Base-by-base conservation (phyloP, 306 rosid genomes). In the Acacia acuminata region DNA sequence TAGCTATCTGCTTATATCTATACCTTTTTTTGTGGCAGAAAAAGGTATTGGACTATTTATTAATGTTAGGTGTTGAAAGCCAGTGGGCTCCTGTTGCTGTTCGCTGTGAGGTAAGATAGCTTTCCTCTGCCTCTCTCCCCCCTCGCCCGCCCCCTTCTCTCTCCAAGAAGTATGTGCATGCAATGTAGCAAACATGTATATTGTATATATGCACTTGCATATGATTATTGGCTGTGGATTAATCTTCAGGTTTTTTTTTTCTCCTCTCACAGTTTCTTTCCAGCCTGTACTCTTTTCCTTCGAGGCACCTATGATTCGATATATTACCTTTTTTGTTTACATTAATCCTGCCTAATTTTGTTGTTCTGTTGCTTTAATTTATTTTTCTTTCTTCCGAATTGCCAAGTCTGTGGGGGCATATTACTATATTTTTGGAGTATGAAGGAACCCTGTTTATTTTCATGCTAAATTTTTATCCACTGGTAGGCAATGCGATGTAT, bases 71-170 rank as follows among this genome's bases (percentile, higher is more conserved):
- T 79, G 91, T 94, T 80, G 98, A 94, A 85, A 93, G 94, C 88
- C 98, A 89, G 83, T 93, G 98, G 98, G 97, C 93, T 44, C 98
- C 98, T 30, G 94, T 93, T 79, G 83, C 91, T 51, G 89, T 94
- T 56, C 97, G 94, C 50, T 93, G 95, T 80, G 87, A 81, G 84
- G 98, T 94, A 86, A 84, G 91, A 80, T 82, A 50, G 48, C 81
- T 75, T 75, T 5, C 68, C 66, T 45, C 74, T 73, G 71, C 44
- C 51, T 0, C 80, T 38, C 47, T 0, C 20, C 58, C 2, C 20
- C n/a, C n/a, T n/a, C n/a, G n/a, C n/a, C n/a, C n/a, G n/a, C n/a
- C n/a, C 58, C 20, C 8, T 51, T 73, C 36, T 50, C 51, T 43
- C 36, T 38, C 71, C 58, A 44, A 10, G 16, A 24, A 45, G 63